phyloP scores from a whole-genome alignment of 2,329 filamentous ascomycete species.

The Phyllosticta citribraziliensis region DNA sequence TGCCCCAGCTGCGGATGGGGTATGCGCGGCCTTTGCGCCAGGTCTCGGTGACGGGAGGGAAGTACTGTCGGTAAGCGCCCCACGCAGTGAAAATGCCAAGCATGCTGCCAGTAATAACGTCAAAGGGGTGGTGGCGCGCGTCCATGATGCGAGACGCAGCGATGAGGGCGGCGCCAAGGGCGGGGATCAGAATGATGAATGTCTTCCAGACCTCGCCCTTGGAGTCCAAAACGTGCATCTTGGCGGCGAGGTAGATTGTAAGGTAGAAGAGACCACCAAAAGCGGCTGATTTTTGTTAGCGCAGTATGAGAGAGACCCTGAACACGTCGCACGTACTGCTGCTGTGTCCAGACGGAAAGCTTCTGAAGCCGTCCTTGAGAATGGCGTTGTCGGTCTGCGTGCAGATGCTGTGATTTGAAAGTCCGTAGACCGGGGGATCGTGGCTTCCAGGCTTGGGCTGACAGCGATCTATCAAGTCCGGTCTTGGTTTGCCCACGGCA shows the following conservation, averaged over 20 bases:
- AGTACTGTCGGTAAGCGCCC: conserved; percentile 49
- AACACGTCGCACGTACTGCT: conserved; percentile 34
- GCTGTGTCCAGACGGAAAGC: conserved; percentile 49
- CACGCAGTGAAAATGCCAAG: conserved; percentile 45
- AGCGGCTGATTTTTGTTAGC: conserved; percentile 33
- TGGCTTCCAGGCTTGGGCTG: conserved; percentile 23
- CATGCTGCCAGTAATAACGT: conserved; percentile 46
- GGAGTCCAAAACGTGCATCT: conserved; percentile 50
- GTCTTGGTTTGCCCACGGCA: conserved; percentile 49
- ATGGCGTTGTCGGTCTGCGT: conserved; percentile 39
- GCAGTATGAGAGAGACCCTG: not conserved
- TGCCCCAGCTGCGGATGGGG: conserved; percentile 49
- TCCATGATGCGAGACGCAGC: conserved; percentile 52
- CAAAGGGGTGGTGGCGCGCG: conserved; percentile 51
- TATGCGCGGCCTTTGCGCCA: conserved; percentile 51
- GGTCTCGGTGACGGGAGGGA: conserved; percentile 44
- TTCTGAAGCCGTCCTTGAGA: conserved; percentile 50
- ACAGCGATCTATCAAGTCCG: conserved; percentile 50
- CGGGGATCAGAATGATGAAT: conserved; percentile 44
- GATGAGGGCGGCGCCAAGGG: conserved; percentile 44
- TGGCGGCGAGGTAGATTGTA: conserved; percentile 50
- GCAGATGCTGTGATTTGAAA: conserved; percentile 42
- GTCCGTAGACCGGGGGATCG: conserved; percentile 30
- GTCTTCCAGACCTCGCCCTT: conserved; percentile 52
- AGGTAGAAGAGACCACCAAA: conserved; percentile 51